These are phyloP conservation scores for Gymnopilus junonius DNA, from an alignment of 768 basidiomycete genomes.

Conservation along the genomic window DNA sequence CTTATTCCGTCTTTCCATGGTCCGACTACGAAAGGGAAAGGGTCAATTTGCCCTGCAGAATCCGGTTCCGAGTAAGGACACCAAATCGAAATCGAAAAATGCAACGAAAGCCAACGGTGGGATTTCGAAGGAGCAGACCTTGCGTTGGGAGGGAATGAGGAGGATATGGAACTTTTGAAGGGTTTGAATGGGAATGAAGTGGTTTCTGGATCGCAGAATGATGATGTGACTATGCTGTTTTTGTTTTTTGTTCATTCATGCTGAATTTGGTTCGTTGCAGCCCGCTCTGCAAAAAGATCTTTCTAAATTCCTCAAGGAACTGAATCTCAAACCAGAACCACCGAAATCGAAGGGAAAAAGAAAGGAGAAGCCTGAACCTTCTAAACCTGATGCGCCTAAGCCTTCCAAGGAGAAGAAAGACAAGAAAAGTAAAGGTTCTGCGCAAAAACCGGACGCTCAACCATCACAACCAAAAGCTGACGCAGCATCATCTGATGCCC, in stretches of 20 bases:
- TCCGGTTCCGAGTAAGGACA: background rate
- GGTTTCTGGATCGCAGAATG: slow-evolving; percentile 28
- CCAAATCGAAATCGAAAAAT: slow-evolving; percentile 5
- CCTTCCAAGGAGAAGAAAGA: slow-evolving; percentile 21
- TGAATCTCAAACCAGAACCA: slow-evolving; percentile 31
- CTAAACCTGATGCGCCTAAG: background rate
- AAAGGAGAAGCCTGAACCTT: slow-evolving; percentile 12
- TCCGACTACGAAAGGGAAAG: slow-evolving; percentile 22
- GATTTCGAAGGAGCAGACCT: slow-evolving; percentile 35
- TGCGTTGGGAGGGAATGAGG: slow-evolving; percentile 51
- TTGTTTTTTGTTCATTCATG: background rate
- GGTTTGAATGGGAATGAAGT: slow-evolving; percentile 35
- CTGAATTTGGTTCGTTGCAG: slow-evolving; percentile 26
- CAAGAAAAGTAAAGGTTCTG: slow-evolving; percentile 21
- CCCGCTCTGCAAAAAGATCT: slow-evolving; percentile 48
- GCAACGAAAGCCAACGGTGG: background rate
- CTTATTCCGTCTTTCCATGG: slow-evolving; percentile 11
- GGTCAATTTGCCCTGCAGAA: slow-evolving; percentile 9
- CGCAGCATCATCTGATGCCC: slow-evolving; percentile 6
- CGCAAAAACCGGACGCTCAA: slow-evolving; percentile 16
- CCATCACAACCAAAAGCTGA: slow-evolving; percentile 1
- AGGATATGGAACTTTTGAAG: slow-evolving; percentile 50
- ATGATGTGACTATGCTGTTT: slow-evolving; percentile 33
- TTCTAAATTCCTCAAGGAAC: slow-evolving; percentile 47
- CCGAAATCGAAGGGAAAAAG: slow-evolving; percentile 18